Evolutionary conservation across 2,329 filamentous ascomycete species (phyloP).

Genomic region (Alternaria longipes): DNA sequence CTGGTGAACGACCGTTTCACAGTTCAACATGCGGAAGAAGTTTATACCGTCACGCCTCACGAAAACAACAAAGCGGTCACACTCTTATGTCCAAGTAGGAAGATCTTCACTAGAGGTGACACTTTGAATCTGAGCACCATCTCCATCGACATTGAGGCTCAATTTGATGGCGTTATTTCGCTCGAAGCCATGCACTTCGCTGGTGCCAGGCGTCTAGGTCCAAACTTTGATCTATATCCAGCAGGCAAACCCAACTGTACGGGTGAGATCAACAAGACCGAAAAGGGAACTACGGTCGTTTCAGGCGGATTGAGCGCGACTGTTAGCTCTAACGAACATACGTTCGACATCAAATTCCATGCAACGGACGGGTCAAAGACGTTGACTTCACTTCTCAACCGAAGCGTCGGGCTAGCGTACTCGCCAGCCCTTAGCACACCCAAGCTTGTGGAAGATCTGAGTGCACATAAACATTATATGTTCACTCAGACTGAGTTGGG

Average conservation of each 20-base stretch:
- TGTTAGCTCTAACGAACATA: constrained; percentile 58
- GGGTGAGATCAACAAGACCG: constrained; percentile 52
- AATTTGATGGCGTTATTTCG: constrained; percentile 67
- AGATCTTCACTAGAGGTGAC: constrained; percentile 64
- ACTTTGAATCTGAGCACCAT: constrained; percentile 65
- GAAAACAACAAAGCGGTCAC: constrained; percentile 59
- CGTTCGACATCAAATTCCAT: constrained; percentile 67
- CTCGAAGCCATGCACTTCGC: constrained; percentile 67
- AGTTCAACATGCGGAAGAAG: constrained; percentile 72
- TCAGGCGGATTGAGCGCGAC: constrained; percentile 65
- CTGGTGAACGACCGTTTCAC: constrained; percentile 67
- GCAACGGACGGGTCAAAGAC: constrained; percentile 59
- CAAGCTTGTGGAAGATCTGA: constrained; percentile 64
- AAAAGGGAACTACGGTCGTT: constrained; percentile 59
- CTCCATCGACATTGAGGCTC: constrained; percentile 65
- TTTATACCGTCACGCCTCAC: constrained; percentile 62
- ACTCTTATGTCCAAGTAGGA: constrained; percentile 66
- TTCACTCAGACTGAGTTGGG: constrained; percentile 58
- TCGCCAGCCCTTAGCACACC: constrained; percentile 63
- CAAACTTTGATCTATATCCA: constrained; percentile 67
- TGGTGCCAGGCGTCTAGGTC: constrained; percentile 62
- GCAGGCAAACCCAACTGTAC: constrained; percentile 56
- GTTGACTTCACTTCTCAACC: constrained; percentile 64
- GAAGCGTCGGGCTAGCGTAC: constrained; percentile 67
- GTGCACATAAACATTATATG: constrained; percentile 54